These are phyloP conservation scores for Amborella trichopoda DNA, from an alignment of 164 flowering plant species.

Conservation along the genomic window DNA sequence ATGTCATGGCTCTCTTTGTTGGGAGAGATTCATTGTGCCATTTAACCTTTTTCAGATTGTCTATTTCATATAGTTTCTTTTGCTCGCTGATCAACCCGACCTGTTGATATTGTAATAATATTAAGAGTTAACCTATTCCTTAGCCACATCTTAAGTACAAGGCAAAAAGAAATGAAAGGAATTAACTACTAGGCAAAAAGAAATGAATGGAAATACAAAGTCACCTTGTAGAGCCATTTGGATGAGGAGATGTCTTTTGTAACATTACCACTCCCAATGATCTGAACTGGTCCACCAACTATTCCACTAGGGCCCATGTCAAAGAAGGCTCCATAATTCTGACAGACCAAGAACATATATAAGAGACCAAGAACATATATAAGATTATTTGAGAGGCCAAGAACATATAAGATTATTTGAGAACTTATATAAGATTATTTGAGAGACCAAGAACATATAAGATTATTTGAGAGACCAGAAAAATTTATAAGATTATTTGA, in stretches of 20 bases:
- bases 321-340: slow-evolving; percentile 47
- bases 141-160: background rate
- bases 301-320: slow-evolving; percentile 34
- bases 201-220: background rate
- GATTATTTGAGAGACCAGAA: background rate
- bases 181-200: background rate
- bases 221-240: slow-evolving; percentile 34
- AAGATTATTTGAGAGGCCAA: background rate
- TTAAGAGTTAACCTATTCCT: background rate
- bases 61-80: slow-evolving; percentile 7
- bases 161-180: background rate
- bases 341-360: slow-evolving; percentile 1
- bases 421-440: background rate
- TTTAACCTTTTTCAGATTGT: slow-evolving; percentile 5
- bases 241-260: slow-evolving; percentile 35
- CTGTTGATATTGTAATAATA: background rate
- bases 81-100: slow-evolving; percentile 36
- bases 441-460: background rate
- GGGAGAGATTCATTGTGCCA: too few species aligned
- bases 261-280: slow-evolving; percentile 26
- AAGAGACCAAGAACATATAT: background rate
- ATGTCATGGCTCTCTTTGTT: too few species aligned
- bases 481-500: background rate
- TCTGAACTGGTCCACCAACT: slow-evolving; percentile 30
- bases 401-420: background rate